Evolutionary conservation across 441 rosid species (phyloP).

Genomic region (Erysimum cheiri): DNA sequence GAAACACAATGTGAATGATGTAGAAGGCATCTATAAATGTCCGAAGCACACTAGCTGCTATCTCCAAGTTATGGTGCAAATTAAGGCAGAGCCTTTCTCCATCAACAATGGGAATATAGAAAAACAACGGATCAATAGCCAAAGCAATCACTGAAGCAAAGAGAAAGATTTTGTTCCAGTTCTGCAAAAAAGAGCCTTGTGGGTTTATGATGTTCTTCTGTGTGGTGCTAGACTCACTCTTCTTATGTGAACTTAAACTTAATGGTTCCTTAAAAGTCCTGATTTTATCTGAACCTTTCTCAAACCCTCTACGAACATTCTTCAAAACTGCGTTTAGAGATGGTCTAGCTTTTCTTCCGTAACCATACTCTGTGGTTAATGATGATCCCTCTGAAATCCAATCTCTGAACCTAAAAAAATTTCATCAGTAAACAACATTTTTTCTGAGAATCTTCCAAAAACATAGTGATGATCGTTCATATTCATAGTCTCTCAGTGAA

Average conservation of each 20-base stretch:
- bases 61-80: conserved; percentile 45
- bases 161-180: conserved; percentile 57
- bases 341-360: conserved; percentile 36
- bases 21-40: conserved; percentile 55
- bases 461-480: neutral
- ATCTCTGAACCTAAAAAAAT: conserved; percentile 54
- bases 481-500: neutral
- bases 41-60: conserved; percentile 53
- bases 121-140: conserved; percentile 62
- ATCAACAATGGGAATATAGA: conserved; percentile 57
- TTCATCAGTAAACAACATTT: neutral
- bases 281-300: conserved; percentile 52
- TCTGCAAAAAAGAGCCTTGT: conserved; percentile 53
- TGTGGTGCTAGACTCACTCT: conserved; percentile 11
- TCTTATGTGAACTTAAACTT: conserved; percentile 34
- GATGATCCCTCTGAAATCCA: conserved; percentile 48
- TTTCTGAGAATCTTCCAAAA: neutral
- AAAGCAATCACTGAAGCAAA: conserved; percentile 52
- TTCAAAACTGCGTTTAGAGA: conserved; percentile 41
- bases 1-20: conserved; percentile 63
- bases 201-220: conserved; percentile 55
- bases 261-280: conserved; percentile 49
- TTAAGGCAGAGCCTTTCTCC: conserved; percentile 42
- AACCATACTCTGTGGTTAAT: conserved; percentile 41
- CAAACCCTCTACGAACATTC: conserved; percentile 46